Percentiles rank a stretch among this genome's conserved stretches.
Evolutionary conservation across 371 early-diverging fungal species (phyloP).

Genomic region (Umbelopsis sp.): DNA sequence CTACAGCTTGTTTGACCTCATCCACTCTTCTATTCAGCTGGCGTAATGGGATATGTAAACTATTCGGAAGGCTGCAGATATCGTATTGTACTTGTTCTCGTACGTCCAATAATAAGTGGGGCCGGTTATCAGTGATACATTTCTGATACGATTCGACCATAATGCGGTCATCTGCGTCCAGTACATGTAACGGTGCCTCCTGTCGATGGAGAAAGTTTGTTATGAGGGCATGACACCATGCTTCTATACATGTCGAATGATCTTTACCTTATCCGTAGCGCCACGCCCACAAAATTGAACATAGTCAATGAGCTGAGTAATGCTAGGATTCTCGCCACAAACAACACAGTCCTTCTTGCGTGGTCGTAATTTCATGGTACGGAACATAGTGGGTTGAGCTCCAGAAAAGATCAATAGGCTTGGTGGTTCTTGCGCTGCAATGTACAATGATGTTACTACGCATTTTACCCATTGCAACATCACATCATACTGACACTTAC

Average conservation of each 20-base stretch:
- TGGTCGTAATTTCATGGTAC: slow-evolving; percentile 77
- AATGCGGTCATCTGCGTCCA: slow-evolving; percentile 36
- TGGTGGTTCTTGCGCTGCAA: slow-evolving; percentile 45
- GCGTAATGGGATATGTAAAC: slow-evolving; percentile 61
- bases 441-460: background rate
- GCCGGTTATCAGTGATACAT: slow-evolving; percentile 20
- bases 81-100: slow-evolving; percentile 82
- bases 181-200: slow-evolving; percentile 21
- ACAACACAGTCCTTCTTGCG: slow-evolving; percentile 75
- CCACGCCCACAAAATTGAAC: slow-evolving; percentile 86
- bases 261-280: slow-evolving; percentile 73
- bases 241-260: too few relatives aligned
- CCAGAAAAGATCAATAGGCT: slow-evolving; percentile 84
- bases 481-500: slow-evolving; percentile 23
- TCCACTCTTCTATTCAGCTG: slow-evolving; percentile 46
- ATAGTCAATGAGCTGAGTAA: slow-evolving; percentile 83
- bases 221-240: too few relatives aligned
- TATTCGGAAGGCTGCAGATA: slow-evolving; percentile 76
- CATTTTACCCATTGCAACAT: slow-evolving; percentile 5
- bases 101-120: slow-evolving; percentile 88
- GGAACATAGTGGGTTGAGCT: slow-evolving; percentile 71
- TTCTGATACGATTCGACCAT: slow-evolving; percentile 29
- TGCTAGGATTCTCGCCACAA: slow-evolving; percentile 85
- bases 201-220: background rate
- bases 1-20: slow-evolving; percentile 36